Conservation (phyloP, 208 protist species). For the Wallacemonas rigidus region DNA sequence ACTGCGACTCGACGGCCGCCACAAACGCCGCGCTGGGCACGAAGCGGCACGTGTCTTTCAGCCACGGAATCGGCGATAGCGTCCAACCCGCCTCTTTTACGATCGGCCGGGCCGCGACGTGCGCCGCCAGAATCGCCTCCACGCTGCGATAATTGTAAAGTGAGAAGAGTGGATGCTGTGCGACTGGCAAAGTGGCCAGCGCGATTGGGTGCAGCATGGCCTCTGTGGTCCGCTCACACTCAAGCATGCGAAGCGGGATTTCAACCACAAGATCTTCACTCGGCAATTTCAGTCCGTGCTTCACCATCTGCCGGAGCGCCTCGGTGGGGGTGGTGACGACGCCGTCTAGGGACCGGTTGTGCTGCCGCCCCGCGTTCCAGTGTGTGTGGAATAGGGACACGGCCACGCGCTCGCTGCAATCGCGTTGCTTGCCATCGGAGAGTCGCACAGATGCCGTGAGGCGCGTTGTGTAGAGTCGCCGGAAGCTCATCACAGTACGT, state of each 20-base stretch:
- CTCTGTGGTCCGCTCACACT: background rate
- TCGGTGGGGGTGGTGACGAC: background rate
- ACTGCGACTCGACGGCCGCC: slow-evolving; percentile 8
- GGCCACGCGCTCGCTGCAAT: background rate
- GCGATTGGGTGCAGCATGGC: background rate
- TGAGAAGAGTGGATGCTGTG: slow-evolving; percentile 10
- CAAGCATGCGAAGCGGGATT: slow-evolving; percentile 9
- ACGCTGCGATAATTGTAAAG: slow-evolving; percentile 43
- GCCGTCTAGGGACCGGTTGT: background rate
- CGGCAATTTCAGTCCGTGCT: slow-evolving; percentile 22
- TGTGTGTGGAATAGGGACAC: slow-evolving; percentile 14
- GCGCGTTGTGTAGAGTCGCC: slow-evolving; percentile 15
- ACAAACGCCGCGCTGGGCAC: slow-evolving; percentile 14
- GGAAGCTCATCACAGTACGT: slow-evolving; percentile 9
- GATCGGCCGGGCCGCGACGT: slow-evolving; percentile 22
- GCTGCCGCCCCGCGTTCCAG: slow-evolving; percentile 15
- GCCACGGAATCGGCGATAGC: background rate
- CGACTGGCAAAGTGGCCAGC: slow-evolving; percentile 31
- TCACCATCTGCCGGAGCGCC: slow-evolving; percentile 22
- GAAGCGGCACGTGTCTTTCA: slow-evolving; percentile 17
- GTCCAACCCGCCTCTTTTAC: background rate
- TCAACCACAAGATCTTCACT: slow-evolving; percentile 28
- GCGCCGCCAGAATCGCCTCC: slow-evolving; percentile 41
- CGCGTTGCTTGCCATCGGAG: background rate
- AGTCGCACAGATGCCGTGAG: background rate